phyloP scores from a whole-genome alignment of 1,284 basidiomycete species.

The Tausonia pullulans region DNA sequence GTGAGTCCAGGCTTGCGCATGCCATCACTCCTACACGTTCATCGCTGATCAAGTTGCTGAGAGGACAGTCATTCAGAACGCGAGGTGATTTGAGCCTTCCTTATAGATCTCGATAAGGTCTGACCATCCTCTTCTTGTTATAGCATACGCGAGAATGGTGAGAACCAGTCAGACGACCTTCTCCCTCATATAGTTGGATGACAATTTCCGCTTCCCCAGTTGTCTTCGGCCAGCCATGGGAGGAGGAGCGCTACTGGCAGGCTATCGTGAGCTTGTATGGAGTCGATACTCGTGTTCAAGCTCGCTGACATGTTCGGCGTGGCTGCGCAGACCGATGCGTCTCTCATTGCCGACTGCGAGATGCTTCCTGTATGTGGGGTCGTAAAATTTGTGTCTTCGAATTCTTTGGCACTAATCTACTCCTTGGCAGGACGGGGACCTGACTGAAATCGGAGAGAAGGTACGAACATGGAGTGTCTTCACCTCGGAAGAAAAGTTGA shows the following conservation, averaged over 20 bases:
- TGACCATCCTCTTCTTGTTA: background rate
- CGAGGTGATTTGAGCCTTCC: background rate
- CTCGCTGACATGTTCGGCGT: no score
- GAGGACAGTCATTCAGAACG: conserved; percentile 61
- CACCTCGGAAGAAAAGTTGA: conserved; percentile 1
- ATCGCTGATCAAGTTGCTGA: no score
- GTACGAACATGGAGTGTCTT: conserved; percentile 27
- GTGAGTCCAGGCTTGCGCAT: no score
- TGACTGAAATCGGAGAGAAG: conserved; percentile 49
- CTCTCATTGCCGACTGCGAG: conserved; percentile 54
- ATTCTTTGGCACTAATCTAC: background rate
- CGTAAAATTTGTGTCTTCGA: conserved; percentile 23
- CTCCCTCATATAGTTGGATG: conserved; percentile 24
- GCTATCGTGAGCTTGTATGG: conserved; percentile 34
- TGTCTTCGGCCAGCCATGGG: conserved; percentile 55
- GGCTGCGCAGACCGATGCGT: conserved; percentile 39
- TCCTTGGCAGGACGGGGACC: conserved; percentile 5
- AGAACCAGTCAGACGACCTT: background rate
- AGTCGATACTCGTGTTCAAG: no score
- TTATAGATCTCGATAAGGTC: background rate
- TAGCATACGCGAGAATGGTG: conserved; percentile 41
- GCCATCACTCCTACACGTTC: no score
- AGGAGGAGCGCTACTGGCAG: conserved; percentile 56
- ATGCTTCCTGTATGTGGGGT: conserved; percentile 61
- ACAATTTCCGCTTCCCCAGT: conserved; percentile 31